Conservation (phyloP, 2,329 filamentous ascomycete genomes). For the Gremmenia infestans region DNA sequence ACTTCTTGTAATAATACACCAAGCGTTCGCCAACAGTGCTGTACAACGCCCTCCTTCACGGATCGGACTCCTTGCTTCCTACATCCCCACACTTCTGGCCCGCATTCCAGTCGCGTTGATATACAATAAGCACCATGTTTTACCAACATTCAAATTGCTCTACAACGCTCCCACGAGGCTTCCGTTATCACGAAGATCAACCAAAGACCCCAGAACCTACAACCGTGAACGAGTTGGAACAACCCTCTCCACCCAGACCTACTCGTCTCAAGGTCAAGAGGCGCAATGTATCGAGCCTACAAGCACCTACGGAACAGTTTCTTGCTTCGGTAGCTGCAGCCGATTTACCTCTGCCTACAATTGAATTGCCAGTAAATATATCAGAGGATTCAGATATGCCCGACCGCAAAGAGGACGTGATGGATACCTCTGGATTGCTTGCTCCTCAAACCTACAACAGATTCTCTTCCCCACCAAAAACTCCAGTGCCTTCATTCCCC, state of each 20-base stretch:
- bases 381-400: slow-evolving; percentile 24
- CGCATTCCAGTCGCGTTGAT: slow-evolving; percentile 17
- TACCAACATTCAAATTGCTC: slow-evolving; percentile 27
- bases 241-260: slow-evolving; percentile 28
- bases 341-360: slow-evolving; percentile 60
- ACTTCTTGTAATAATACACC: slow-evolving; percentile 11
- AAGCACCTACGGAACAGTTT: slow-evolving; percentile 59
- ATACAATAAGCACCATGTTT: slow-evolving; percentile 18
- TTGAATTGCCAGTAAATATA: slow-evolving; percentile 46
- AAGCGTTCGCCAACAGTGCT: slow-evolving; percentile 6
- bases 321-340: slow-evolving; percentile 62
- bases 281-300: slow-evolving; percentile 31
- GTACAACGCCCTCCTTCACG: slow-evolving; percentile 4
- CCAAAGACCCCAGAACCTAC: slow-evolving; percentile 29
- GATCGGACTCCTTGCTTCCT: slow-evolving; percentile 3
- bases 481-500: slow-evolving; percentile 42
- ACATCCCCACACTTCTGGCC: slow-evolving; percentile 1
- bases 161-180: slow-evolving; percentile 28
- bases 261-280: slow-evolving; percentile 27
- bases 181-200: slow-evolving; percentile 24
- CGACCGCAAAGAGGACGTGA: slow-evolving; percentile 16
- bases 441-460: slow-evolving; percentile 18
- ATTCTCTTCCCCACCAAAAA: slow-evolving; percentile 49
- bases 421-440: slow-evolving; percentile 18
- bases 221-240: slow-evolving; percentile 14